These are phyloP conservation scores for Glycine latifolia DNA, from an alignment of 306 rosid species.

Conservation along the genomic window DNA sequence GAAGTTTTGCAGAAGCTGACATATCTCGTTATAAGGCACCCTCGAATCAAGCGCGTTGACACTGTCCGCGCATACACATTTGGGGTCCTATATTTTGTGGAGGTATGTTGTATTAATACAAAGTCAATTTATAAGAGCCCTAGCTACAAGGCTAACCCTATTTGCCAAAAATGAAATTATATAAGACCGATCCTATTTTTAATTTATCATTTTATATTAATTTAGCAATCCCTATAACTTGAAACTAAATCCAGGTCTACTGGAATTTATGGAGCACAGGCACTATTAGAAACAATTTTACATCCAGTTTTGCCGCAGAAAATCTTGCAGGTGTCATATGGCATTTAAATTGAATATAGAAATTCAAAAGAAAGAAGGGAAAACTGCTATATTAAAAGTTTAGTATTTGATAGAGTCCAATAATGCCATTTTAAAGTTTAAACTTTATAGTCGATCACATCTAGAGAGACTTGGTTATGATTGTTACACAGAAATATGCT, in stretches of 20 bases:
- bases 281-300: neutral
- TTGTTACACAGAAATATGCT: too few species aligned
- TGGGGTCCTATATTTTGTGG: slow-evolving; percentile 95
- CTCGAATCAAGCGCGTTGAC: slow-evolving; percentile 79
- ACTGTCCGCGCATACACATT: slow-evolving; percentile 98
- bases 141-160: too few species aligned
- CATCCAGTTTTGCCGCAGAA: too few species aligned
- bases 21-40: slow-evolving; percentile 77
- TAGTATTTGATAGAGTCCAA: too few species aligned
- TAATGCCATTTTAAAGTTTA: too few species aligned
- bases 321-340: too few species aligned
- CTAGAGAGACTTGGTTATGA: too few species aligned
- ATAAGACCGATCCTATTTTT: neutral
- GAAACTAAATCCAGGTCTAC: neutral
- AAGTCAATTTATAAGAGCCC: neutral
- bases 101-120: slow-evolving; percentile 59
- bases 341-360: too few species aligned
- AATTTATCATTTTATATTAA: neutral
- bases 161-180: neutral
- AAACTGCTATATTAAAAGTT: too few species aligned
- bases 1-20: slow-evolving; percentile 89
- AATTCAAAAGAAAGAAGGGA: too few species aligned
- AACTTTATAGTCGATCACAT: too few species aligned
- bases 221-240: neutral
- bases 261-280: neutral